These are phyloP conservation scores for Monotropa hypopitys DNA, from an alignment of 179 eudicot species.

Conservation along the genomic window DNA sequence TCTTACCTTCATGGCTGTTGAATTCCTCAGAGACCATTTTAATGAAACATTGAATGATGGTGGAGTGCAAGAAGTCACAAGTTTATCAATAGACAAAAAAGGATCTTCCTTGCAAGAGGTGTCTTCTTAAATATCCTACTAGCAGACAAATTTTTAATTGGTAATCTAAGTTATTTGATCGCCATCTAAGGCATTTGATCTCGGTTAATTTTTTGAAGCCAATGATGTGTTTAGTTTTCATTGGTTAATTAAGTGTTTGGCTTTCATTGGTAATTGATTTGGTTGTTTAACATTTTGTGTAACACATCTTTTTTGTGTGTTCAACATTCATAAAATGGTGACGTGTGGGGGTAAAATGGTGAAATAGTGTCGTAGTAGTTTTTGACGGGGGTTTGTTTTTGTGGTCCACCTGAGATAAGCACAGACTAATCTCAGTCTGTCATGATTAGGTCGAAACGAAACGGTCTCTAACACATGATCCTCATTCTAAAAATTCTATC, in stretches of 20 bases:
- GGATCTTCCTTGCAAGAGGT: slow-evolving; percentile 20
- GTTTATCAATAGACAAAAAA: slow-evolving; percentile 43
- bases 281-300: too few species aligned
- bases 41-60: slow-evolving; percentile 14
- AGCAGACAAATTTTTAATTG: neutral
- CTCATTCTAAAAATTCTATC: too few species aligned
- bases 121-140: neutral
- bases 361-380: slow-evolving; percentile 1
- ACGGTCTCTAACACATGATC: too few species aligned
- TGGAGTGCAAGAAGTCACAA: slow-evolving; percentile 25
- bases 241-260: too few species aligned
- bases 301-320: too few species aligned
- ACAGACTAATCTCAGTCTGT: neutral
- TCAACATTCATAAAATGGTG: slow-evolving; percentile 11
- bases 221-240: too few species aligned
- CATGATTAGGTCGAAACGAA: too few species aligned
- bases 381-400: neutral
- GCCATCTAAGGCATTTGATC: too few species aligned
- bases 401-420: neutral
- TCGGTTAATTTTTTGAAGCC: too few species aligned
- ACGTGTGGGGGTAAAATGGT: neutral
- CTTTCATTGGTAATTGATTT: too few species aligned
- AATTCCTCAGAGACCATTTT: slow-evolving; percentile 66
- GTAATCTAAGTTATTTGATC: too few species aligned
- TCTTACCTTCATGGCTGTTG: slow-evolving; percentile 82